These are phyloP conservation scores for Trichoderma parareesei DNA, from an alignment of 495 filamentous ascomycete genomes.

Conservation along the genomic window DNA sequence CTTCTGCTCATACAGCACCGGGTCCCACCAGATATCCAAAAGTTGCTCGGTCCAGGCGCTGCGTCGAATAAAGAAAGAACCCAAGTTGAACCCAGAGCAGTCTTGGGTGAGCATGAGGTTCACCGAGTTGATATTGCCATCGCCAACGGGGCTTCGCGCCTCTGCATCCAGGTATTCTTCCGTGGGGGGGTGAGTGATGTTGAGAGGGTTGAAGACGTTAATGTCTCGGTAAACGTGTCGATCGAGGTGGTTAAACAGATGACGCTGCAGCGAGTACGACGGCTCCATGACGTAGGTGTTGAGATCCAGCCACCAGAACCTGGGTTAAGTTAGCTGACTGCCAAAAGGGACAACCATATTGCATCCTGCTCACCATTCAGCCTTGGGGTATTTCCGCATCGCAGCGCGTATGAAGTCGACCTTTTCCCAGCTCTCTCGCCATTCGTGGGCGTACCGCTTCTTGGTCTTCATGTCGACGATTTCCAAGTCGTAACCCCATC, in stretches of 20 bases:
- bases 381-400: slow-evolving; percentile 87
- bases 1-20: slow-evolving; percentile 93
- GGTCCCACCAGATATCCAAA: slow-evolving; percentile 98
- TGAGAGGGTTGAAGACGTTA: slow-evolving; percentile 89
- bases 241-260: slow-evolving; percentile 76
- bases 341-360: slow-evolving; percentile 6
- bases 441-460: slow-evolving; percentile 97
- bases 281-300: slow-evolving; percentile 99
- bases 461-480: slow-evolving; percentile 97
- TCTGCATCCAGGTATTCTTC: slow-evolving; percentile 65
- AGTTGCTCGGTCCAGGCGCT: slow-evolving; percentile 85
- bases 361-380: slow-evolving; percentile 70
- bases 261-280: slow-evolving; percentile 77
- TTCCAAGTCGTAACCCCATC: slow-evolving; percentile 94
- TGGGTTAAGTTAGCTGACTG: slow-evolving; percentile 31
- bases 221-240: slow-evolving; percentile 88
- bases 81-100: slow-evolving; percentile 93
- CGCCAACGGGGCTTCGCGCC: slow-evolving; percentile 63
- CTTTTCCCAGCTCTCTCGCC: slow-evolving; percentile 99
- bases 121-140: slow-evolving; percentile 64
- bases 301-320: slow-evolving; percentile 99
- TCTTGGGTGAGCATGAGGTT: slow-evolving; percentile 88
- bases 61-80: slow-evolving; percentile 85
- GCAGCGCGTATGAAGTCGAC: slow-evolving; percentile 88
- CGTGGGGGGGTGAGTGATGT: slow-evolving; percentile 76